Base-by-base conservation (phyloP, 2,329 filamentous ascomycete genomes). In the Cladosporium velox region DNA sequence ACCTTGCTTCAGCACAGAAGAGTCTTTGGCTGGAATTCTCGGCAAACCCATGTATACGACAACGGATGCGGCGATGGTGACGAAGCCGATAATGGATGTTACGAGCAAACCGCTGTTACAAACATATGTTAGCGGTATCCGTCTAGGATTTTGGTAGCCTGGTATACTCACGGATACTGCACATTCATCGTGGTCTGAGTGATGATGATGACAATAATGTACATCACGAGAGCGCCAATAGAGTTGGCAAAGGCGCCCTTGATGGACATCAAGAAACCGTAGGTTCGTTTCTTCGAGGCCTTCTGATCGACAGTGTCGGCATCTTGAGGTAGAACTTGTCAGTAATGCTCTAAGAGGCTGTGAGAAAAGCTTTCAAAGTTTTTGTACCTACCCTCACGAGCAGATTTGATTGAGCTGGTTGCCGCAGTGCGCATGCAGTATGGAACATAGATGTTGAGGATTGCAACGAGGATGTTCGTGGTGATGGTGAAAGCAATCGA, bases 161-260 rank as follows among this genome's bases (percentile, higher is more conserved):
- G 24, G 28, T 30, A 14, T 54, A 47, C 59, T 62, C 26, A 66
- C 62, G 65, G 61, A 41, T 49, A 28, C 54, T 51, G 57, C 2
- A 59, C 60, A n/a, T 67, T 63, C 60, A 30, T 59, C 21, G 65
- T 51, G 21, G 62, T 65, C 26, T 67, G 54, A 32, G 30, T 34
- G 55, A 65, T 67, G 34, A 64, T 55, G 28, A 67, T 67, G 21
- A 67, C 65, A 47, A 67, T 65, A 14, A 64, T 34, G 55, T 65
- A 67, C 60, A 67, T 67, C 28, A 67, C 21, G 18, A 67, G 52
- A 18, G 61, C 65, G 54, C 65, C 65, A 21, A 47, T 30, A 30
- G 65, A 67, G 26, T 67, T 67, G 47, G 65, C 65, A 30, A 67
- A 30, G 14, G 65, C 52, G 6, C 65, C 65, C n/a, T 59, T 38